Conservation (phyloP, 2,329 filamentous ascomycete species). For the Rutstroemia sp. region DNA sequence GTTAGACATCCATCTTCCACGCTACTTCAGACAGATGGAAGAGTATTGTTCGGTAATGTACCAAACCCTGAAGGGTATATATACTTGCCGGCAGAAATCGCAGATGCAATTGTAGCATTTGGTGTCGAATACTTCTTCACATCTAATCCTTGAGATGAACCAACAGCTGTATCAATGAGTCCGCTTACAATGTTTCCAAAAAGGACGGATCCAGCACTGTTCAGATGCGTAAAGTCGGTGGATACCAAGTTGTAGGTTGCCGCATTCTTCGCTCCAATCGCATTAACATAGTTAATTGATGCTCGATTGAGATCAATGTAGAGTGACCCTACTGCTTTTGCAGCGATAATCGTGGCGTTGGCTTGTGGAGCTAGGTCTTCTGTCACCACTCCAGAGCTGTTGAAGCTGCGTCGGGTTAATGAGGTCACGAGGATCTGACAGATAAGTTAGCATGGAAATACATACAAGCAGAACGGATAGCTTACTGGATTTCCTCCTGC, state of each 20-base stretch:
- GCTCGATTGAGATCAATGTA: slow-evolving; percentile 39
- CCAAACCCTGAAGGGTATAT: slow-evolving; percentile 2
- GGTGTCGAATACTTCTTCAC: not conserved
- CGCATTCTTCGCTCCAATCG: slow-evolving; percentile 36
- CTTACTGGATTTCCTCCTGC: slow-evolving; percentile 28
- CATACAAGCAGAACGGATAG: not conserved
- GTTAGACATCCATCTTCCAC: too few relatives aligned
- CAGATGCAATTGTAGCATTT: not conserved
- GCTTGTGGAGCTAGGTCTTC: slow-evolving; percentile 35
- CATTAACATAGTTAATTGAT: slow-evolving; percentile 38
- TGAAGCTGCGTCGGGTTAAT: slow-evolving; percentile 38
- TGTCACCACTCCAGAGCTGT: slow-evolving; percentile 31
- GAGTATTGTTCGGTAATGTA: slow-evolving; percentile 1
- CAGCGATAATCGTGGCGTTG: slow-evolving; percentile 34
- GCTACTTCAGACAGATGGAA: not conserved
- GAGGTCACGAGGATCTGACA: slow-evolving; percentile 37
- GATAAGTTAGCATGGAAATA: not conserved
- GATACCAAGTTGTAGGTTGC: slow-evolving; percentile 35
- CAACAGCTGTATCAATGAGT: slow-evolving; percentile 20
- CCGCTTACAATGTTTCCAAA: slow-evolving; percentile 41
- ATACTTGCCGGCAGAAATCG: not conserved
- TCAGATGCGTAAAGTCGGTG: slow-evolving; percentile 43
- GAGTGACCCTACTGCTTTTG: slow-evolving; percentile 25
- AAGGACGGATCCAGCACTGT: slow-evolving; percentile 35
- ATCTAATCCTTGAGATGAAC: not conserved